Evolutionary conservation across 495 filamentous ascomycete species (phyloP), one percentile per base, ranked within the genome.

Genomic region (Lepraria neglecta): DNA sequence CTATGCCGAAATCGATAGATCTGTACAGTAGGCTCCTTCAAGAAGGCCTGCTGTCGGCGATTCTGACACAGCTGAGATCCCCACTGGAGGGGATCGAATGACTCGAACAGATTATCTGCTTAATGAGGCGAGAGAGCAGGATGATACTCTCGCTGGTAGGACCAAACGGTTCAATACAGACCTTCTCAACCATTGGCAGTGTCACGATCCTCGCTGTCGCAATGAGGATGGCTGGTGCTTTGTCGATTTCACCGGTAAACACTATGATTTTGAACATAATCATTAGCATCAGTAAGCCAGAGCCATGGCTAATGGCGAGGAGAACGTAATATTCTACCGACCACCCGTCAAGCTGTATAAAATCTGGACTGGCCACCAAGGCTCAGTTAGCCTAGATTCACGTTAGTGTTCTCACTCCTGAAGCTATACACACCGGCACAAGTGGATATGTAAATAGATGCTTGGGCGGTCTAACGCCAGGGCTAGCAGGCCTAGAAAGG

Each of bases 281-380:
- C 6, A 48, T 6, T 17, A 48, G 46, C 19, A 6, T 10, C 6
- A 7, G 9, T 48, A 17, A 17, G 19, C 10, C 21, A 48, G n/a
- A 17, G 46, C 46, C 46, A 48, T 48, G 6, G 46, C 46, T 10
- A 48, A 48, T 21, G 46, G 46, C n/a, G 46, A 48, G n/a, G 46
- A 6, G 15, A 48, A 48, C 19, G 46, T 48, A 6, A 7, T 17
- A n/a, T 6, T 48, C 19, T 17, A 48, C 6, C 14, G 19, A 48
- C 46, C 46, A 7, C 46, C 46, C 46, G n/a, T 6, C 6, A 17
- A 6, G 6, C 46, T 48, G 6, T 48, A 48, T 24, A 17, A 48
- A 10, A 10, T 48, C 14, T 48, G 46, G 46, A 48, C 6, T 7
- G 15, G 21, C 14, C 10, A 48, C n/a, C n/a, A n/a, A n/a, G n/a